Percentiles rank a stretch among this genome's conserved stretches.
These are phyloP conservation scores for Pichia cabralensis DNA, from an alignment of 805 yeast genomes.

Conservation along the genomic window DNA sequence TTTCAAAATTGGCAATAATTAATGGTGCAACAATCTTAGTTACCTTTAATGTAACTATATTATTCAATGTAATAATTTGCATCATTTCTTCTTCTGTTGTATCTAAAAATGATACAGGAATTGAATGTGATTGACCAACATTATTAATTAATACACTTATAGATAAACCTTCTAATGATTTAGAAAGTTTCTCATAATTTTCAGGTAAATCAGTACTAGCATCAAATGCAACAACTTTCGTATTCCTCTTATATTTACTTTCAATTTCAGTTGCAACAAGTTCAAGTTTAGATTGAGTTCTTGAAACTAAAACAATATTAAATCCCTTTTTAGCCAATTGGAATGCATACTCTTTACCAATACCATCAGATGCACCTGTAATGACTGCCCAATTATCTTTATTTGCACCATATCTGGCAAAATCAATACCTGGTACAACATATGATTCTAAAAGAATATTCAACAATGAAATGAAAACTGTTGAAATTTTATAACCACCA, in stretches of 20 bases:
- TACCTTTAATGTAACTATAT: slow-evolving; percentile 70
- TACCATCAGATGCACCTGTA: slow-evolving; percentile 96
- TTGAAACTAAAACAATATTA: slow-evolving; percentile 72
- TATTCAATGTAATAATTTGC: slow-evolving; percentile 77
- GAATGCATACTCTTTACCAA: slow-evolving; percentile 82
- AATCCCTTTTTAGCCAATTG: slow-evolving; percentile 84
- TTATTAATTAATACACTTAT: slow-evolving; percentile 79
- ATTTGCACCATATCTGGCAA: slow-evolving; percentile 65
- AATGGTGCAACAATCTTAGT: slow-evolving; percentile 72
- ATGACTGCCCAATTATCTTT: slow-evolving; percentile 83
- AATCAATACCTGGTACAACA: slow-evolving; percentile 50
- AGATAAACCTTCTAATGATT: slow-evolving; percentile 40
- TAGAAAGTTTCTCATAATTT: slow-evolving; percentile 44
- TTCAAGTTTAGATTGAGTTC: slow-evolving; percentile 73
- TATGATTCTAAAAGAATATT: slow-evolving; percentile 54
- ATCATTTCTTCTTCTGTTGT: slow-evolving; percentile 66
- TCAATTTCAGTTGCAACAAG: slow-evolving; percentile 53
- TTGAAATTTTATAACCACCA: slow-evolving; percentile 54
- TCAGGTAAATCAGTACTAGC: slow-evolving; percentile 52
- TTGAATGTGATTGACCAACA: slow-evolving; percentile 90
- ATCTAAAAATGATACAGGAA: slow-evolving; percentile 88
- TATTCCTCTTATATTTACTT: slow-evolving; percentile 47
- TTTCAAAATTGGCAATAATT: slow-evolving; percentile 45
- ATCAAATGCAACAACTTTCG: slow-evolving; percentile 68
- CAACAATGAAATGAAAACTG: slow-evolving; percentile 36